Evolutionary conservation across 202 grass and related monocot genomes (phyloP).

Genomic region (Bolboschoenoplectus hybrid): DNA sequence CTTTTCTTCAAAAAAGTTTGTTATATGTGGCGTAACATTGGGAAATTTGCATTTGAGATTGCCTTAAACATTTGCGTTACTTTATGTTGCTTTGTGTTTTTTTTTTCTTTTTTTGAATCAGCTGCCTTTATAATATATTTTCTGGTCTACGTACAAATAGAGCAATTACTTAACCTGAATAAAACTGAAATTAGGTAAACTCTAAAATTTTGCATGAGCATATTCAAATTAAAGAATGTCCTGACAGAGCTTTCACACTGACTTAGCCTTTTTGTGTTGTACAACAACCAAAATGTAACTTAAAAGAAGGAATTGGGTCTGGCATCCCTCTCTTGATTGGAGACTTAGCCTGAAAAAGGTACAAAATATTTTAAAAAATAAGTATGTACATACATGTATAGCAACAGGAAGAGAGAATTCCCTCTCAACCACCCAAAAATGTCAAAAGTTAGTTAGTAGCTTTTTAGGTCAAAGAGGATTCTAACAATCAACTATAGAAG

Average conservation of each 20-base stretch:
- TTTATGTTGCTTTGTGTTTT: no score
- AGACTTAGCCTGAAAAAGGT: conserved; percentile 34
- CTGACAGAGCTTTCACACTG: neutral
- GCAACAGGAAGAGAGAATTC: neutral
- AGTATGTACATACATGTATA: neutral
- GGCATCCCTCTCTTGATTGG: conserved; percentile 62
- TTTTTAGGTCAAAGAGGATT: neutral
- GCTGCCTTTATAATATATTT: neutral
- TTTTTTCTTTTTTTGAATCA: neutral
- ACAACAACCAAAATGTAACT: conserved; percentile 26
- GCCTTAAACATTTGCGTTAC: neutral
- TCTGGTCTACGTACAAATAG: neutral
- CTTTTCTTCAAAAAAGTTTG: neutral
- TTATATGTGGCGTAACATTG: neutral
- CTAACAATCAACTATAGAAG: neutral
- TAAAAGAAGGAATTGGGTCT: conserved; percentile 47
- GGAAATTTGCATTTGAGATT: neutral
- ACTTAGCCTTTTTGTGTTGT: neutral
- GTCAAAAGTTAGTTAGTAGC: neutral
- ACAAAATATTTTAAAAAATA: conserved; percentile 25
- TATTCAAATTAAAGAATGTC: neutral
- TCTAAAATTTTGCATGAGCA: neutral
- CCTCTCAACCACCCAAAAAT: neutral
- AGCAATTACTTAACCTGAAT: neutral
- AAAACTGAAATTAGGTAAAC: neutral